Evolutionary conservation across 139 green algal species (phyloP).

Genomic region (Chlorella sp.): DNA sequence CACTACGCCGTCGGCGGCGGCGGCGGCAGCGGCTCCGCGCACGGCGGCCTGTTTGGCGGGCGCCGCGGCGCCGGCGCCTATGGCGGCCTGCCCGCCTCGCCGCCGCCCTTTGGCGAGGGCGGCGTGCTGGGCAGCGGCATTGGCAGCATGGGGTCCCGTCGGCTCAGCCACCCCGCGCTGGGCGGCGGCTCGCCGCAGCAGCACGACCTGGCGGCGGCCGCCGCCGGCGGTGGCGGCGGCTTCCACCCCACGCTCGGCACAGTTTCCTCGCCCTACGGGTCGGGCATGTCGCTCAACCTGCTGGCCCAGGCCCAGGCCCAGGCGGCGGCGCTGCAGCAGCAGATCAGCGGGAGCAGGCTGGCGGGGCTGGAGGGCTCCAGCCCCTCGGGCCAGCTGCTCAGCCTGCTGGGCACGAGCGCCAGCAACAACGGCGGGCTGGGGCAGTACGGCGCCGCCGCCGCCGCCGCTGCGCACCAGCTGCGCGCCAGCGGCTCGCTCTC

Average conservation of each 20-base stretch:
- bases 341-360: conserved; percentile 5
- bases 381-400: conserved; percentile 26
- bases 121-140: not conserved
- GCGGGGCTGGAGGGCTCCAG: conserved; percentile 9
- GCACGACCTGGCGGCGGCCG: conserved; percentile 8
- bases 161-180: not conserved
- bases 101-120: not conserved
- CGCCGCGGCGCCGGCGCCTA: too few species aligned
- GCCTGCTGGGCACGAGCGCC: conserved; percentile 14
- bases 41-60: not conserved
- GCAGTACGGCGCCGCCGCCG: not conserved
- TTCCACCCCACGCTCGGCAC: not conserved
- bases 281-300: conserved; percentile 1
- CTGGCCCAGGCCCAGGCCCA: conserved; percentile 21
- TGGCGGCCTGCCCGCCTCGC: too few species aligned
- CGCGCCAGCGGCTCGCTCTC: not conserved
- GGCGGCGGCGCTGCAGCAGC: conserved; percentile 18
- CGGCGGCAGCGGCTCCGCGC: not conserved
- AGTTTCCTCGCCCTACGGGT: not conserved
- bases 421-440: not conserved
- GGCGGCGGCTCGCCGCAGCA: too few species aligned
- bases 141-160: not conserved
- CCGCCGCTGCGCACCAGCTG: not conserved
- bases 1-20: too few species aligned
- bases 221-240: not conserved